Evolutionary conservation across 306 rosid species (phyloP).

Genomic region (Pyrus betulifolia): DNA sequence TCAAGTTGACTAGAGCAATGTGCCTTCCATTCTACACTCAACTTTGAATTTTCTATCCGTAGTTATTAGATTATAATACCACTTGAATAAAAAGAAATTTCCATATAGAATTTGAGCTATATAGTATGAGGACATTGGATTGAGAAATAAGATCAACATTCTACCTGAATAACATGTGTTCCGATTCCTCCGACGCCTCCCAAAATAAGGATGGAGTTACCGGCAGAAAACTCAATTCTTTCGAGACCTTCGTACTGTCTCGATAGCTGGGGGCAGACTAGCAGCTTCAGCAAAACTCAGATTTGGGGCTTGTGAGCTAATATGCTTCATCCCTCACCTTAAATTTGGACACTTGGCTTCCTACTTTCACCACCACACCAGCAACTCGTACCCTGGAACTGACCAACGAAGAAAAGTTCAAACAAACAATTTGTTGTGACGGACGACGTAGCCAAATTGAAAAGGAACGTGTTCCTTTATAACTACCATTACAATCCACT

Average conservation of each 20-base stretch:
- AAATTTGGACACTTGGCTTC: constrained; percentile 48
- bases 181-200: constrained; percentile 89
- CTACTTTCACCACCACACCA: constrained; percentile 62
- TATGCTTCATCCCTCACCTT: constrained; percentile 68
- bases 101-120: neutral
- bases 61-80: too few relatives aligned
- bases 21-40: too few relatives aligned
- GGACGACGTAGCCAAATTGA: too few relatives aligned
- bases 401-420: constrained; percentile 18
- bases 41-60: too few relatives aligned
- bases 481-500: too few relatives aligned
- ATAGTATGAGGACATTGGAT: neutral
- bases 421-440: too few relatives aligned
- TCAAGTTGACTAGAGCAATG: too few relatives aligned
- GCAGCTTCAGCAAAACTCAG: constrained; percentile 74
- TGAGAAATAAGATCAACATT: neutral
- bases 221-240: constrained; percentile 31
- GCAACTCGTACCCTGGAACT: constrained; percentile 65
- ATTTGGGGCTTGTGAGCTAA: constrained; percentile 60
- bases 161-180: constrained; percentile 48
- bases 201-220: constrained; percentile 52
- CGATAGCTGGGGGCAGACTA: constrained; percentile 59
- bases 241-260: constrained; percentile 65
- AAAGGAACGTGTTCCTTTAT: too few relatives aligned
- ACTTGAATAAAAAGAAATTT: neutral